Percentiles rank a stretch among this genome's conserved stretches.
Evolutionary conservation across 352 stramenopile genomes (phyloP).

Genomic region (Phytophthora sansomeana): DNA sequence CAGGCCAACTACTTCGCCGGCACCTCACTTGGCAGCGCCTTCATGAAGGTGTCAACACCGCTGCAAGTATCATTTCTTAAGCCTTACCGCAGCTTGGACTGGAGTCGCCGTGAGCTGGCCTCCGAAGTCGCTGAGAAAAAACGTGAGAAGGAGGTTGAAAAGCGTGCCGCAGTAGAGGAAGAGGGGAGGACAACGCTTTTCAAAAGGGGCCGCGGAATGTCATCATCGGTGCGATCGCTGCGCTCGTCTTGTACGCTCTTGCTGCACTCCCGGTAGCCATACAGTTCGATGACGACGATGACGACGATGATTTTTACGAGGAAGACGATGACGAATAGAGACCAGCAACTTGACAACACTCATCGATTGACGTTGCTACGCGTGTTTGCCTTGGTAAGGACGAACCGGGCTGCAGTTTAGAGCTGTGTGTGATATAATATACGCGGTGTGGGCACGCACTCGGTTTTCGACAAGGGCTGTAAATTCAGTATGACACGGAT

Average conservation of each 20-base stretch:
- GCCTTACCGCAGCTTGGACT: conserved; percentile 87
- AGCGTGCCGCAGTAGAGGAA: conserved; percentile 9
- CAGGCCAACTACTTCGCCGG: conserved; percentile 70
- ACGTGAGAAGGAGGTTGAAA: conserved; percentile 40
- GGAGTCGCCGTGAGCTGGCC: conserved; percentile 77
- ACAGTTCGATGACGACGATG: conserved; percentile 51
- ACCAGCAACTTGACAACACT: not conserved
- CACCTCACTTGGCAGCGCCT: conserved; percentile 48
- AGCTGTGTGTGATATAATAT: not conserved
- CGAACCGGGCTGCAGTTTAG: not conserved
- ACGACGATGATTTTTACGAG: conserved; percentile 51
- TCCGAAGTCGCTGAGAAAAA: conserved; percentile 65
- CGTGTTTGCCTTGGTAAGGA: conserved; percentile 4
- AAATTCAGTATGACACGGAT: not conserved
- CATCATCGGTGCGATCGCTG: conserved; percentile 75
- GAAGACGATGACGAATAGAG: conserved; percentile 34
- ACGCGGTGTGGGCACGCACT: not conserved
- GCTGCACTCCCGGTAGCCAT: conserved; percentile 71
- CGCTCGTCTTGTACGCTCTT: conserved; percentile 77
- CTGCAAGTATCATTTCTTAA: conserved; percentile 76
- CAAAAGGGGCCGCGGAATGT: conserved; percentile 85
- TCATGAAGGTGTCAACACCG: conserved; percentile 73
- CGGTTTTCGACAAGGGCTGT: not conserved
- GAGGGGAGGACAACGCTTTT: conserved; percentile 52
- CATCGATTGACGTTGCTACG: conserved; percentile 1